Evolutionary conservation across 2,329 filamentous ascomycete genomes (phyloP).

Genomic region (Trichoderma sp.): DNA sequence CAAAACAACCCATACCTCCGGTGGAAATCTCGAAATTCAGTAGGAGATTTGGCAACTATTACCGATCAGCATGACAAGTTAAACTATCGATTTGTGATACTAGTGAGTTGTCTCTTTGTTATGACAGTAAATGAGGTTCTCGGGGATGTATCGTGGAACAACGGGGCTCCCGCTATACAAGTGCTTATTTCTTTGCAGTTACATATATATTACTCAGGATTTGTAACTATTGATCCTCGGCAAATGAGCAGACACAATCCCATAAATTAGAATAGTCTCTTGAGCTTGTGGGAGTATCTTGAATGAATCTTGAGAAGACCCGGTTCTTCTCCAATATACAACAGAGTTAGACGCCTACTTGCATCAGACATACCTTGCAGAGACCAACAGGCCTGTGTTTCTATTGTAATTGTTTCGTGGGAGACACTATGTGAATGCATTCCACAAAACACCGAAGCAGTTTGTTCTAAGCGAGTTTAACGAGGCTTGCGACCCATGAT

Average conservation of each 20-base stretch:
- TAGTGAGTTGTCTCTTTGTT: background rate
- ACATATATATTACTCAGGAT: background rate
- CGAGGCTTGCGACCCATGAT: background rate
- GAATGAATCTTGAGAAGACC: background rate
- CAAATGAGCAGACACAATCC: background rate
- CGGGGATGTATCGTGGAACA: background rate
- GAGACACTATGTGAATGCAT: background rate
- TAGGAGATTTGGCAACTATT: no score
- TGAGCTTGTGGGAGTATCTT: background rate
- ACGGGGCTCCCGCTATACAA: background rate
- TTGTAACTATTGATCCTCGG: background rate
- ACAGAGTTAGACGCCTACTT: background rate
- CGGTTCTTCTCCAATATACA: background rate
- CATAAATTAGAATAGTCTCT: background rate
- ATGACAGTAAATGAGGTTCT: no score
- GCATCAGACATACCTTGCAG: background rate
- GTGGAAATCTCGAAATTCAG: background rate
- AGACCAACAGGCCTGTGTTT: background rate
- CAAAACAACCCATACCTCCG: background rate
- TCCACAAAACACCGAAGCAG: background rate
- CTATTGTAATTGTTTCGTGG: background rate
- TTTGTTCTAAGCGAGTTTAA: background rate
- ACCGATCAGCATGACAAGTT: background rate
- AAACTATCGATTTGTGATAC: background rate
- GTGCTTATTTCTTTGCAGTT: background rate